Conservation (phyloP, 495 filamentous ascomycete genomes). For the Penicillium turbatum region DNA sequence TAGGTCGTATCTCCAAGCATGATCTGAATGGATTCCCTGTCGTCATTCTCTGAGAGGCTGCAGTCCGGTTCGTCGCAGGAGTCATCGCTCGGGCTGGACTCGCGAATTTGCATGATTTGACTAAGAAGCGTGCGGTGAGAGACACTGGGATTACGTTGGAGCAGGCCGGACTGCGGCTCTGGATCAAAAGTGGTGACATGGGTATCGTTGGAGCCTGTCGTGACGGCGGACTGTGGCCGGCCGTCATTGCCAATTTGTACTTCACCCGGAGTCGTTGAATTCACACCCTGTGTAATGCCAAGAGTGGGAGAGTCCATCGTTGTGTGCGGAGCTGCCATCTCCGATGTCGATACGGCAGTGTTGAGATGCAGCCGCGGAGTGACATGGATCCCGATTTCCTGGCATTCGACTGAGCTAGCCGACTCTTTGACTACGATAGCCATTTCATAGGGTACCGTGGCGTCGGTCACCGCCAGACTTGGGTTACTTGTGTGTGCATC, state of each 20-base stretch:
- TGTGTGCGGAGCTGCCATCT: conserved; percentile 12
- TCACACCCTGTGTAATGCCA: conserved; percentile 59
- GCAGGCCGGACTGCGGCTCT: conserved; percentile 62
- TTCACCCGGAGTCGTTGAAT: conserved; percentile 18
- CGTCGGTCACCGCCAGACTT: conserved; percentile 25
- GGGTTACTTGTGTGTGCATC: conserved; percentile 17
- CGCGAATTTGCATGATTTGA: conserved; percentile 51
- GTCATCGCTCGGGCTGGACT: conserved; percentile 41
- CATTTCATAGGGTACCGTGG: conserved; percentile 21
- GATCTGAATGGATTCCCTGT: conserved; percentile 58
- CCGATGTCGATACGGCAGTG: conserved; percentile 17
- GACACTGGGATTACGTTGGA: conserved; percentile 27
- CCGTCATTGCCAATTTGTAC: conserved; percentile 31
- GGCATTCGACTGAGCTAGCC: background rate
- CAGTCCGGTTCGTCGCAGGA: conserved; percentile 50
- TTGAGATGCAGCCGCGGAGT: conserved; percentile 31
- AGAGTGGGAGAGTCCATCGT: conserved; percentile 64
- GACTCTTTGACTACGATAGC: conserved; percentile 29
- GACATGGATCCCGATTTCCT: conserved; percentile 3
- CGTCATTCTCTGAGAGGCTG: conserved; percentile 49
- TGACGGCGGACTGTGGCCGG: conserved; percentile 38
- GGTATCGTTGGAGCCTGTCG: conserved; percentile 47
- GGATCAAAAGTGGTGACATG: conserved; percentile 66
- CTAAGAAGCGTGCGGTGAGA: conserved; percentile 46
- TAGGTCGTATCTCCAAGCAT: conserved; percentile 50